Conservation (phyloP, 2,329 filamentous ascomycete genomes). For the Aureobasidium subglaciale region DNA sequence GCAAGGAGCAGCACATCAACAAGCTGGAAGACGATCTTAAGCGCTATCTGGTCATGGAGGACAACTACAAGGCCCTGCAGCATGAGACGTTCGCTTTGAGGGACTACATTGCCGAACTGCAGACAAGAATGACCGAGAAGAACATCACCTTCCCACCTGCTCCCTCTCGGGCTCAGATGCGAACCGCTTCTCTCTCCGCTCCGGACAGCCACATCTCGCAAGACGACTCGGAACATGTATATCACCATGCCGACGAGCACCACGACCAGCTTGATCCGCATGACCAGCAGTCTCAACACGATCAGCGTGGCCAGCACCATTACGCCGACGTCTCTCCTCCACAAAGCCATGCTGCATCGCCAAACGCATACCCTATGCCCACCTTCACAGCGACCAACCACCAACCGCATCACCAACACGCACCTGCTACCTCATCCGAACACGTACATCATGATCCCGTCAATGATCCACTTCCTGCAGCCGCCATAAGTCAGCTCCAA, state of each 20-base stretch:
- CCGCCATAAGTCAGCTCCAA: slow-evolving; percentile 31
- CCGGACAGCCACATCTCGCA: background rate
- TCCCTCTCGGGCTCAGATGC: slow-evolving; percentile 43
- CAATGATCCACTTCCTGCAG: slow-evolving; percentile 29
- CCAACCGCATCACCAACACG: slow-evolving; percentile 24
- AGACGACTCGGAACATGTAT: background rate
- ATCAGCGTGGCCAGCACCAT: background rate
- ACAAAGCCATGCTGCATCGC: background rate
- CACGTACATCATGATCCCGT: slow-evolving; percentile 12
- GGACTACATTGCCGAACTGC: slow-evolving; percentile 87
- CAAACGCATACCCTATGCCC: background rate
- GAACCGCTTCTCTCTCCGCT: background rate
- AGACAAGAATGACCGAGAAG: slow-evolving; percentile 75
- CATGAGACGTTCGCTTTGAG: slow-evolving; percentile 83
- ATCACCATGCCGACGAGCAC: background rate
- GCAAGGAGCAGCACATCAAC: slow-evolving; percentile 97
- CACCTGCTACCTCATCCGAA: slow-evolving; percentile 3
- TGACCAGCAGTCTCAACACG: background rate
- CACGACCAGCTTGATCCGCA: background rate
- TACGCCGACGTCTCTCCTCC: slow-evolving; percentile 4
- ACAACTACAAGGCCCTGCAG: slow-evolving; percentile 72
- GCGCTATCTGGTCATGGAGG: slow-evolving; percentile 67
- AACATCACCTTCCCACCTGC: slow-evolving; percentile 79
- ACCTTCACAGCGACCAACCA: background rate
- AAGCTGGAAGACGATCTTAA: slow-evolving; percentile 91